These are phyloP conservation scores for Pyrus pyrifolia DNA, from an alignment of 306 rosid genomes.

Conservation along the genomic window DNA sequence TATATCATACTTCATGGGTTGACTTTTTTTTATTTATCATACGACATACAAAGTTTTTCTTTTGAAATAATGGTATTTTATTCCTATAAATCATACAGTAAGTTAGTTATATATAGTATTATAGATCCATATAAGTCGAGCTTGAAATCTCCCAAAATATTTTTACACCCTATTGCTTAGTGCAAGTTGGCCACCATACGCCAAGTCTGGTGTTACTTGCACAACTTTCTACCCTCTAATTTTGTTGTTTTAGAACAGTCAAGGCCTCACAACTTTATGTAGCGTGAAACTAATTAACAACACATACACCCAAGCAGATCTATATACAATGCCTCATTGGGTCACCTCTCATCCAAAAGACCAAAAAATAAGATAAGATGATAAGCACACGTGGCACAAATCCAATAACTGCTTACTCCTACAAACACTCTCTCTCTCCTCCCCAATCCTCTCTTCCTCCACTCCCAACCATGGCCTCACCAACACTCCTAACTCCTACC, in stretches of 20 bases:
- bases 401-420: constrained; percentile 22
- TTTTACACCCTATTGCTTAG: not conserved
- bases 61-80: too few species aligned
- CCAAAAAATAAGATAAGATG: constrained; percentile 62
- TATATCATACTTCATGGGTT: not conserved
- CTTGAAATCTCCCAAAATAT: too few species aligned
- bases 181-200: not conserved
- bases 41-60: not conserved
- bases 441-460: not conserved
- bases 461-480: constrained; percentile 57
- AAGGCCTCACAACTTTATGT: not conserved
- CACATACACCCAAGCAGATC: constrained; percentile 19
- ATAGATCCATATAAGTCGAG: not conserved
- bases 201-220: not conserved
- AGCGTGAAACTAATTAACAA: not conserved
- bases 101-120: too few species aligned
- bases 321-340: constrained; percentile 41
- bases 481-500: constrained; percentile 76
- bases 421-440: constrained; percentile 13
- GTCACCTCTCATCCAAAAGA: constrained; percentile 46
- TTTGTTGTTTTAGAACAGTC: not conserved
- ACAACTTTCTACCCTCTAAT: not conserved
- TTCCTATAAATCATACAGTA: not conserved
- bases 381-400: constrained; percentile 84
- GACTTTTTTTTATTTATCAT: too few species aligned